These are phyloP conservation scores for Pterocarpus santalinus DNA, from an alignment of 306 rosid genomes.

Conservation along the genomic window DNA sequence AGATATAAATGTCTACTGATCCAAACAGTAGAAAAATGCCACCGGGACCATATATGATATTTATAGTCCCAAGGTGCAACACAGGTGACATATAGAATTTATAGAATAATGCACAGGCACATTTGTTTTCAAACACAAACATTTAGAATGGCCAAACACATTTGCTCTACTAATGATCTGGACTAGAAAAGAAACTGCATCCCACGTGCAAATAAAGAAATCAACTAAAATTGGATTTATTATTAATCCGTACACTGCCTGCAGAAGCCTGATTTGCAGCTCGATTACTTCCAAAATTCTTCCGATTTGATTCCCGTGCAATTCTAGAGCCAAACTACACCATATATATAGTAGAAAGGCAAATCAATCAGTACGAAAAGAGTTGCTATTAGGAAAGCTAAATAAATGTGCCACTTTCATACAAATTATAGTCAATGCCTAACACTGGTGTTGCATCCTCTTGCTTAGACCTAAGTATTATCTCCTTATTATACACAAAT, in stretches of 20 bases:
- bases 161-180: not conserved
- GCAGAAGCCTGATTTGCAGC: constrained; percentile 98
- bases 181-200: not conserved
- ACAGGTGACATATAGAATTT: too few relatives aligned
- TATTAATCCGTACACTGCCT: constrained; percentile 79
- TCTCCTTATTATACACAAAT: constrained; percentile 3
- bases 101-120: not conserved
- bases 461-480: not conserved
- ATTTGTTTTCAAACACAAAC: not conserved
- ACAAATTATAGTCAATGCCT: constrained; percentile 10
- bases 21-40: not conserved
- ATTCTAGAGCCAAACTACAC: constrained; percentile 96
- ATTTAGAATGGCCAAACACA: not conserved
- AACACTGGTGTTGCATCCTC: constrained; percentile 9
- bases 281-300: constrained; percentile 91
- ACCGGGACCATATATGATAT: too few relatives aligned
- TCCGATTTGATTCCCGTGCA: constrained; percentile 90
- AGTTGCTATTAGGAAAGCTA: constrained; percentile 17
- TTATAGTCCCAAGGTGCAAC: too few relatives aligned
- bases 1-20: not conserved
- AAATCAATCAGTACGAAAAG: constrained; percentile 29
- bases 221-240: constrained; percentile 48
- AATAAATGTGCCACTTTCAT: not conserved
- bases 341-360: constrained; percentile 41
- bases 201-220: not conserved